Conservation (phyloP, 768 basidiomycete genomes). For the Tulasnella sp. region DNA sequence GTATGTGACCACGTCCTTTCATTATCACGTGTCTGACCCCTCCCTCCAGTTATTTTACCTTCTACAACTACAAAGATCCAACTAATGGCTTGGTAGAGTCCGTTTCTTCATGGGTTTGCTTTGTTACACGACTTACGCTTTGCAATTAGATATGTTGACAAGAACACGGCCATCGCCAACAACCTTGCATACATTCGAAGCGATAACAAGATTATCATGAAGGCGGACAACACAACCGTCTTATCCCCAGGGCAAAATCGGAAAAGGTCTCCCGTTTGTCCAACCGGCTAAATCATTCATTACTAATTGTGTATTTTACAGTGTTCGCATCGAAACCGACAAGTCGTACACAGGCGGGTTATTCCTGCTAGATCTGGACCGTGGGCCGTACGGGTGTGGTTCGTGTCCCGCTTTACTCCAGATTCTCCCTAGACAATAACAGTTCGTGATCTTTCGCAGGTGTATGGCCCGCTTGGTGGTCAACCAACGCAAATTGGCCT, state of each 20-base stretch:
- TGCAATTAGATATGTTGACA: constrained; percentile 16
- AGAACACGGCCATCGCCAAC: neutral
- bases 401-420: neutral
- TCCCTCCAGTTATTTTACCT: constrained; percentile 5
- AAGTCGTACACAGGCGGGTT: constrained; percentile 15
- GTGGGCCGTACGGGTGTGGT: constrained; percentile 17
- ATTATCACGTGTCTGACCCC: neutral
- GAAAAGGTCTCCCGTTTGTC: constrained; percentile 6
- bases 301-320: neutral
- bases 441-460: constrained; percentile 1
- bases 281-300: neutral
- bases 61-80: constrained; percentile 14
- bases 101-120: neutral
- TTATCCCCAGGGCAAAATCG: constrained; percentile 7
- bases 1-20: constrained; percentile 8
- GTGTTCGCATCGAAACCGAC: constrained; percentile 16
- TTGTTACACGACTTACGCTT: neutral
- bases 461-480: constrained; percentile 19
- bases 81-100: constrained; percentile 17
- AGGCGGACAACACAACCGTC: constrained; percentile 12
- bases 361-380: constrained; percentile 18
- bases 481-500: constrained; percentile 7
- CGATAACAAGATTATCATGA: constrained; percentile 14
- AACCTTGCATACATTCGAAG: constrained; percentile 11
- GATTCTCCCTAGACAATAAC: neutral